Evolutionary conservation across 2,329 filamentous ascomycete genomes (phyloP).

Genomic region (Monosporascus sp.): DNA sequence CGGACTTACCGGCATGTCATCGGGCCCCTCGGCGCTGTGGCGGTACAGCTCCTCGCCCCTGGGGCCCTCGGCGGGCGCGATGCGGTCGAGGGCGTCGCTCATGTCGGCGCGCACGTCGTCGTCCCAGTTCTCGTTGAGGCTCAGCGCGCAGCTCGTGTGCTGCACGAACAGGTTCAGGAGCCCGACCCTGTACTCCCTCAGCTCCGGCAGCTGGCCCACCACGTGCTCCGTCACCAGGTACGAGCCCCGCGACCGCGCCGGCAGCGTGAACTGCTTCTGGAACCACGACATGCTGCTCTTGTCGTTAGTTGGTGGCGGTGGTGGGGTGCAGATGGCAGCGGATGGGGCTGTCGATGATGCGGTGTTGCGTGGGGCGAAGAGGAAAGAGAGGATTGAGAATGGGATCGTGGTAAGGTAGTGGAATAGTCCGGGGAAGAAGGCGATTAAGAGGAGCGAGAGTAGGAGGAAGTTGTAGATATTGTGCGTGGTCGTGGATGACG

Average conservation of each 20-base stretch:
- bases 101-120: slow-evolving; percentile 84
- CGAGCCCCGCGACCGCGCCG: slow-evolving; percentile 69
- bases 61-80: slow-evolving; percentile 72
- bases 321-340: background rate
- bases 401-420: slow-evolving; percentile 48
- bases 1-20: slow-evolving; percentile 81
- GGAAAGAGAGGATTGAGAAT: slow-evolving; percentile 33
- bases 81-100: slow-evolving; percentile 86
- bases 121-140: slow-evolving; percentile 89
- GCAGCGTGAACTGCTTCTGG: slow-evolving; percentile 80
- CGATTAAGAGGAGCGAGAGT: slow-evolving; percentile 41
- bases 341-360: slow-evolving; percentile 9
- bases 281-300: slow-evolving; percentile 63
- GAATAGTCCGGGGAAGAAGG: slow-evolving; percentile 49
- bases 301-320: background rate
- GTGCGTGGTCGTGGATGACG: slow-evolving; percentile 31
- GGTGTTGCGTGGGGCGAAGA: slow-evolving; percentile 18
- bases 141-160: slow-evolving; percentile 88
- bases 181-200: slow-evolving; percentile 77
- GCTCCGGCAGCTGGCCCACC: slow-evolving; percentile 66
- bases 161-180: slow-evolving; percentile 88
- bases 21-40: slow-evolving; percentile 79
- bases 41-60: slow-evolving; percentile 72
- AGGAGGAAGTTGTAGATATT: slow-evolving; percentile 39
- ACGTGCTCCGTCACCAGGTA: slow-evolving; percentile 86